Conservation (phyloP, 2,329 filamentous ascomycete genomes). For the Zymoseptoria crescenta region DNA sequence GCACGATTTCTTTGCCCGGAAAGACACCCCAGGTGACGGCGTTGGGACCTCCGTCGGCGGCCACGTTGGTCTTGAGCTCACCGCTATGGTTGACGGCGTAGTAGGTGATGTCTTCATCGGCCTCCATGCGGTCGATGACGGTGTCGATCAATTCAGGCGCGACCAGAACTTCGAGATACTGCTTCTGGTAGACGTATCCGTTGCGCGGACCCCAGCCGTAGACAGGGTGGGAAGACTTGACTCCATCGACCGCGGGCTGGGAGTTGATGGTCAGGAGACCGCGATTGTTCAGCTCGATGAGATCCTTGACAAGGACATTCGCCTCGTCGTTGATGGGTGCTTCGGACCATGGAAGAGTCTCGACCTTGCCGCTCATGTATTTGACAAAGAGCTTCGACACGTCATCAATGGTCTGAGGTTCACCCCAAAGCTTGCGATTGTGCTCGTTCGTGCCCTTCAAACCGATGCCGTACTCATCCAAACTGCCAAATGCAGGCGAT, state of each 20-base stretch:
- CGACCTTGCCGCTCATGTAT: slow-evolving; percentile 74
- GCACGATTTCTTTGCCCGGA: slow-evolving; percentile 97
- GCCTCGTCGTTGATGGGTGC: slow-evolving; percentile 76
- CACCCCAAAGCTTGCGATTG: slow-evolving; percentile 91
- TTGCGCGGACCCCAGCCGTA: slow-evolving; percentile 93
- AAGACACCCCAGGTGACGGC: slow-evolving; percentile 99
- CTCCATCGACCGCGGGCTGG: slow-evolving; percentile 87
- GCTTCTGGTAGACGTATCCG: slow-evolving; percentile 97
- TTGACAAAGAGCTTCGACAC: slow-evolving; percentile 75
- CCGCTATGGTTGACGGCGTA: slow-evolving; percentile 85
- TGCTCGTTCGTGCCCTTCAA: slow-evolving; percentile 92
- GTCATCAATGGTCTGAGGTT: slow-evolving; percentile 71
- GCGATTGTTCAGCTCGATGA: slow-evolving; percentile 74
- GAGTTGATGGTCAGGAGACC: slow-evolving; percentile 95
- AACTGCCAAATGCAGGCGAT: slow-evolving; percentile 89
- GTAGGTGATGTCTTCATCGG: slow-evolving; percentile 78
- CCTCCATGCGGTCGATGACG: slow-evolving; percentile 68
- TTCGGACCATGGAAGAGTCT: slow-evolving; percentile 90
- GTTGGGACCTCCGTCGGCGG: slow-evolving; percentile 72
- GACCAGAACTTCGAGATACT: slow-evolving; percentile 86
- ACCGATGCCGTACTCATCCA: slow-evolving; percentile 90
- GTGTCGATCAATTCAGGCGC: slow-evolving; percentile 71
- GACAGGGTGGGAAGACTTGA: slow-evolving; percentile 75
- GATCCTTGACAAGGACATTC: slow-evolving; percentile 64
- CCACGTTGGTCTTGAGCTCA: slow-evolving; percentile 74